phyloP scores from a whole-genome alignment of 2,329 filamentous ascomycete species.

The Colletotrichum horii region DNA sequence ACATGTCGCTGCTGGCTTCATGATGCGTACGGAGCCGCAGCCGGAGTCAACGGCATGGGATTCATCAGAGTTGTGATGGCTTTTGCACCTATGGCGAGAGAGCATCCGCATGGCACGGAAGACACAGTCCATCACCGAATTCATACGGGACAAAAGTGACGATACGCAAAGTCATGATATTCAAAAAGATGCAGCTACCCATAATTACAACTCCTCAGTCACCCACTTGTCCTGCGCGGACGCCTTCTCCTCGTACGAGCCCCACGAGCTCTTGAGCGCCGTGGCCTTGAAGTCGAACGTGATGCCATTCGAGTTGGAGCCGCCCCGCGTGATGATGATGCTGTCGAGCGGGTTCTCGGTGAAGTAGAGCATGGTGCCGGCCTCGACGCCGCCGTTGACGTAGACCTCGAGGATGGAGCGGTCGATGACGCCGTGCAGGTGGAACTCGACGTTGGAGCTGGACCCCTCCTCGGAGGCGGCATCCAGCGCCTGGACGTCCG shows the following conservation, averaged over 20 bases:
- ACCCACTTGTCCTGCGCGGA: not conserved
- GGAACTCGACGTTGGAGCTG: slow-evolving; percentile 34
- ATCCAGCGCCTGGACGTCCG: slow-evolving; percentile 9
- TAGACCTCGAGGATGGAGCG: slow-evolving; percentile 40
- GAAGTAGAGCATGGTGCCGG: slow-evolving; percentile 36
- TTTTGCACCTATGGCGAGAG: not conserved
- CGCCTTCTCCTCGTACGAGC: not conserved
- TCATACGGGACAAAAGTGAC: not conserved
- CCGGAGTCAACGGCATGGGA: not conserved
- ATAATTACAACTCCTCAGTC: not conserved
- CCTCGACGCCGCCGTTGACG: slow-evolving; percentile 36
- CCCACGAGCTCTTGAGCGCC: slow-evolving; percentile 20
- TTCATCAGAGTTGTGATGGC: not conserved
- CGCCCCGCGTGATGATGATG: slow-evolving; percentile 11
- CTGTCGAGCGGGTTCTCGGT: slow-evolving; percentile 19
- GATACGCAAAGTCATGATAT: not conserved
- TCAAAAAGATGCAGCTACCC: not conserved
- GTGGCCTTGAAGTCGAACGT: slow-evolving; percentile 16
- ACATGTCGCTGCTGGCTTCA: no score
- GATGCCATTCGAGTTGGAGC: slow-evolving; percentile 4
- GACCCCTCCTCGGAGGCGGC: slow-evolving; percentile 17
- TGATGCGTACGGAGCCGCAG: no score
- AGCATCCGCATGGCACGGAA: not conserved
- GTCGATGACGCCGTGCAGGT: slow-evolving; percentile 38
- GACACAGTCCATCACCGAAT: not conserved